Evolutionary conservation across 345 rosid species (phyloP), one percentile per base, ranked within the genome.

Genomic region (Brassica cretica): DNA sequence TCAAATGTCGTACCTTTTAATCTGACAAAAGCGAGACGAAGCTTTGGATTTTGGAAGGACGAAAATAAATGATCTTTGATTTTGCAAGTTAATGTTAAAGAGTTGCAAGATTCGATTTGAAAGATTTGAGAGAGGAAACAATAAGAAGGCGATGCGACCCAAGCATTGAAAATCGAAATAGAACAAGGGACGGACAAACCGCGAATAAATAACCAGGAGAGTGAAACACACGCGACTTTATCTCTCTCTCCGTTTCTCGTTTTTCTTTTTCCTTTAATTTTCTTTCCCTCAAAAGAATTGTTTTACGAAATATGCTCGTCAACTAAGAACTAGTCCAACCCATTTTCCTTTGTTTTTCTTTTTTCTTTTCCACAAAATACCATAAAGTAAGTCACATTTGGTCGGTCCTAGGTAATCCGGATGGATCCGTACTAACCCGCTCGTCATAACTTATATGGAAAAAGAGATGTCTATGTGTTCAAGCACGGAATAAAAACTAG

Each of bases 141-240:
- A 10, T 44, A 46, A 30, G 51, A 18, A n/a, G 70, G 33, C 33
- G 68, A 76, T 58, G 69, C 53, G 78, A 75, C 72, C 78, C 30
- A 14, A n/a, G 69, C 64, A 32, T 69, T 62, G 66, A 37, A 25
- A 71, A 21, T 21, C 24, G 24, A 21, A 77, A 77, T 16, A 64
- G 32, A 70, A 63, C 33, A 27, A 63, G n/a, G 0, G 58, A 70
- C 8, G 0, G 58, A 70, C 8, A 8, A 35, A 64, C 58, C 63
- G 76, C 37, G 10, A 70, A 49, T 71, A 63, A 70, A 49, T 71
- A 63, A 33, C 2, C 1, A 35, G 7, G 66, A 55, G 25, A 24
- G 71, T 77, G 59, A 18, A 37, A 55, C 49, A 9, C 16, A 71
- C 75, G 60, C 32, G 71, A 8, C 33, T 64, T 10, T 59, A 14